Evolutionary conservation across 2,329 filamentous ascomycete species (phyloP), one percentile per base, ranked within the genome.

Genomic region (Ascocoryne sarcoides): DNA sequence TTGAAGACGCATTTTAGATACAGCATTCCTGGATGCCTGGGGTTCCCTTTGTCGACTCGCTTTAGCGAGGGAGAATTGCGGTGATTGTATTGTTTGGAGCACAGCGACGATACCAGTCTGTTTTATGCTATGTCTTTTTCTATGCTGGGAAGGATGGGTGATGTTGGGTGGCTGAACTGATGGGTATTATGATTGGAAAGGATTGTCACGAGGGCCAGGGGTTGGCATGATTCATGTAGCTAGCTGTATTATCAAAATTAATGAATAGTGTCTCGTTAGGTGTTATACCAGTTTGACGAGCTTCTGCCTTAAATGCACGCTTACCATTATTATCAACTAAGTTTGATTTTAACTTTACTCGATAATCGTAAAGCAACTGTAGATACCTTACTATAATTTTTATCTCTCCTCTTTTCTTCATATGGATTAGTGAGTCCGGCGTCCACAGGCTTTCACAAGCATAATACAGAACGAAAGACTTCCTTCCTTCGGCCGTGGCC

Each of bases 1-100:
- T 94, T 62, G 89, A 95, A 65, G 87, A 93, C 62, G 79, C 78
- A 20, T 84, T 81, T 49, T 81, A 66, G 44, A n/a, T 28, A 36
- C n/a, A 32, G 14, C 15, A 4, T 29, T 16, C 14, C 26, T 17
- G 40, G 39, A 35, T 41, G 39, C 21, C 19, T 14, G 18, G 10
- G 16, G 30, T 18, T 17, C 9, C 30, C 28, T 36, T 40, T 23
- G 19, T 44, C 49, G 4, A 12, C 18, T 28, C 16, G n/a, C 9
- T 8, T 20, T 35, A 15, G n/a, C 5, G 12, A 7, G 30, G 30
- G n/a, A 17, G 18, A 32, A n/a, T n/a, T n/a, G 30, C 30, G 30
- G 18, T 14, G 14, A 32, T 32, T 32, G 30, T 32, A 32, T 32
- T 14, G 30, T 16, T 14, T 17, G n/a, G 32, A 19, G 38, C 40